Evolutionary conservation across 495 filamentous ascomycete species (phyloP), one percentile per base, ranked within the genome.

Genomic region (Gamarada debralockiae): DNA sequence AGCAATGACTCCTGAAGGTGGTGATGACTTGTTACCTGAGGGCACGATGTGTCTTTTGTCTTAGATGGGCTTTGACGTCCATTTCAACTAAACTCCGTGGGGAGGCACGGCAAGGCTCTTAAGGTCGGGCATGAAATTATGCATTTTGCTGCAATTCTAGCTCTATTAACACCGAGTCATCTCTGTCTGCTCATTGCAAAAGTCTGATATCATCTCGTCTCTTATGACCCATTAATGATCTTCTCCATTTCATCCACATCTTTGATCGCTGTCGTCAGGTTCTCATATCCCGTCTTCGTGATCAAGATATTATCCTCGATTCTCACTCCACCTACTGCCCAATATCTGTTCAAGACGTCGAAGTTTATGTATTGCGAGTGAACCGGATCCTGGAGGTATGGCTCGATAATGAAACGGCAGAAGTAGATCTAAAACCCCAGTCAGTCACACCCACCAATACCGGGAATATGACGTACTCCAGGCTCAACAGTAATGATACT

Each of bases 401-500:
- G 91, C 42, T 86, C 82, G 55, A 98, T 88, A 55, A 97, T 96
- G 64, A 92, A 97, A 38, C 81, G 77, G 67, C 92, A 96, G 65
- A 97, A 99, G 65, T 96, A 97, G 47, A 96, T 84, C 64, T 62
- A 60, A 40, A 42, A 12, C 33, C 17, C 13, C 24, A 22, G 34
- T 46, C 21, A n/a, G 24, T 14, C 57, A 52, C 38, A 24, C 29
- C 25, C 18, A 10, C n/a, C 20, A 43, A 31, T 13, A 37, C 45
- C 17, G 2, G 34, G 55, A 41, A 52, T 0, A 0, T 23, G n/a
- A 66, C 82, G 68, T 75, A 87, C 82, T 23, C 90, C 91, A 39
- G 92, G 60, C 69, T 96, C 92, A 34, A 96, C 90, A 17, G 92
- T 96, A 52, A 96, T 81, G 14, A 96, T 86, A 38, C 83, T 83